Evolutionary conservation across 169 alveolate genomes (phyloP), one percentile per base, ranked within the genome.

Genomic region (Plasmodium billcollinsi): DNA sequence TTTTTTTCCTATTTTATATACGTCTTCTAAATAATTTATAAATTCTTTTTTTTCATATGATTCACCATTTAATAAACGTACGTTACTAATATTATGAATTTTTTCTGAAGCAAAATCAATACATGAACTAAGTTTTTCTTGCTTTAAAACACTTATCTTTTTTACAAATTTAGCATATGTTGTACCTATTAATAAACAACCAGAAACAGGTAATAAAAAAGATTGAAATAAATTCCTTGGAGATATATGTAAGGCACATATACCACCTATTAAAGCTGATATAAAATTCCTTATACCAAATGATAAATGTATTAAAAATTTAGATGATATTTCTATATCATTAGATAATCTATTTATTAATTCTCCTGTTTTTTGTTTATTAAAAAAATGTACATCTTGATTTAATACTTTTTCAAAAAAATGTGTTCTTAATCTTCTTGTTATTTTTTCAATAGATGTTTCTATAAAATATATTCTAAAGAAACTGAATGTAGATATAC

Each of bases 361-460:
- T 47, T 73, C 88, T 8, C 94, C 93, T 18, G 96, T 88, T 47
- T 88, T 61, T 15, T 70, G 90, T 5, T 49, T 63, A 63, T 93
- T 94, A 72, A 90, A 93, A 70, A 93, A 90, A 15, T 73, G n/a
- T 33, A 88, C 49, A 26, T 90, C 91, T 73, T 86, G 93, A 45
- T 73, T 75, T 8, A 93, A 73, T 15, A 93, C 59, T 47, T 89
- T 73, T n/a, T 78, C 88, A 78, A 74, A 93, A 24, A 88, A 33
- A n/a, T 61, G 85, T 21, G 72, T 89, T 29, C 96, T 65, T 67
- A 93, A 66, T 24, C 94, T 52, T 72, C 92, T 67, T 2, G 94
- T 66, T 45, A 93, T 93, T 56, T 94, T 67, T 21, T 67, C 89
- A 21, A 65, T 83, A 15, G 85, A 76, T n/a, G 93, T 73, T 78